phyloP scores from a whole-genome alignment of 1,139 yeast species.

The Scheffersomyces cryptocercus region DNA sequence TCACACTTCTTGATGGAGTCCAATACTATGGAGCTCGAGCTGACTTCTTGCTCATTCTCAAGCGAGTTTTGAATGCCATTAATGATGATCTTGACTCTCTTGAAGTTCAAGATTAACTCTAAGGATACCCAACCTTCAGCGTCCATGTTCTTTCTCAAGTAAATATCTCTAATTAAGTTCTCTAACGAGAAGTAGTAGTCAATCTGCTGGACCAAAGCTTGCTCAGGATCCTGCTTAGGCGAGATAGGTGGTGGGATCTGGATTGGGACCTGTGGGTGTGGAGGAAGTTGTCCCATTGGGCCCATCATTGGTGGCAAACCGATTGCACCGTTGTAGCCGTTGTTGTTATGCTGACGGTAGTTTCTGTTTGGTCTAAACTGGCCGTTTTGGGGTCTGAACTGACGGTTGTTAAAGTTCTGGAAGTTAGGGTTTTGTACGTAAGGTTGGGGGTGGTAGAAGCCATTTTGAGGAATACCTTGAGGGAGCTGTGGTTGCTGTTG shows the following conservation, averaged over 20 bases:
- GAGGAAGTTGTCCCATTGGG: constrained; percentile 10
- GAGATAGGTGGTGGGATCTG: constrained; percentile 51
- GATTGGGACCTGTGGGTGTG: constrained; percentile 20
- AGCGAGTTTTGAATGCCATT: constrained; percentile 40
- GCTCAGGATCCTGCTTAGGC: constrained; percentile 48
- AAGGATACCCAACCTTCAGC: constrained; percentile 69
- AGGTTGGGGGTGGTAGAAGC: constrained; percentile 29
- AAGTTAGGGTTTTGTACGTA: constrained; percentile 23
- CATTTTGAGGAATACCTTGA: constrained; percentile 17
- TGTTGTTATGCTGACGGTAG: constrained; percentile 11
- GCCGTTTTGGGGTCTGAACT: constrained; percentile 19
- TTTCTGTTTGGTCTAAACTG: constrained; percentile 25
- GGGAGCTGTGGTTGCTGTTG: constrained; percentile 11
- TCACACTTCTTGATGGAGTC: constrained; percentile 36
- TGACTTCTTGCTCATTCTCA: constrained; percentile 22
- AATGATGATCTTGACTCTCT: constrained; percentile 63
- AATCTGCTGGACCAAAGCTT: constrained; percentile 63
- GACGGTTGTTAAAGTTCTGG: constrained; percentile 20
- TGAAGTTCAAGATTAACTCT: constrained; percentile 63
- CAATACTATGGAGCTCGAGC: constrained; percentile 28
- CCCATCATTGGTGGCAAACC: constrained; percentile 7
- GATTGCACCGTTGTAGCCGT: constrained; percentile 20
- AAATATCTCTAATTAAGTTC: constrained; percentile 80
- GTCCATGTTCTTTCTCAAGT: constrained; percentile 78
- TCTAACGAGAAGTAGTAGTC: constrained; percentile 89